Percentiles rank a stretch among this genome's conserved stretches.
phyloP scores from a whole-genome alignment of 352 stramenopile species.

The Elongisporangium senticosum region DNA sequence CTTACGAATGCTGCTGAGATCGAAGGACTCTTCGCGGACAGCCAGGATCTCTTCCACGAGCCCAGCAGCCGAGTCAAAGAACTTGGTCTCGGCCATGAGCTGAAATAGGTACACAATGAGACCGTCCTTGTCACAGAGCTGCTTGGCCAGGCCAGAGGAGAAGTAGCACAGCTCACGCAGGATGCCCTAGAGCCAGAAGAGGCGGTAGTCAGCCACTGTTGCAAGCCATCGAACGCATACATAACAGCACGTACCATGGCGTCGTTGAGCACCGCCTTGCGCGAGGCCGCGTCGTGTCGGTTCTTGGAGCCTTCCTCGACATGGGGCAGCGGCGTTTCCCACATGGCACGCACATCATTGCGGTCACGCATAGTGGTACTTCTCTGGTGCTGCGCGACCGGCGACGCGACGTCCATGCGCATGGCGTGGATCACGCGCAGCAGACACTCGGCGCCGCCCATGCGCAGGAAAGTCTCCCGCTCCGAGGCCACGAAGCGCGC shows the following conservation, averaged over 20 bases:
- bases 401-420: slow-evolving; percentile 41
- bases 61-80: slow-evolving; percentile 88
- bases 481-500: slow-evolving; percentile 36
- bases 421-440: slow-evolving; percentile 67
- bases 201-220: neutral
- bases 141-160: slow-evolving; percentile 50
- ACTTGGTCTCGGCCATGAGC: slow-evolving; percentile 82
- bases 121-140: slow-evolving; percentile 76
- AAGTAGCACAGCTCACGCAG: slow-evolving; percentile 83
- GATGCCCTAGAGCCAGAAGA: slow-evolving; percentile 25
- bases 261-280: slow-evolving; percentile 61
- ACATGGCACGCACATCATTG: slow-evolving; percentile 53
- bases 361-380: slow-evolving; percentile 22
- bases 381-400: slow-evolving; percentile 15
- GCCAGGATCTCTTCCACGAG: slow-evolving; percentile 93
- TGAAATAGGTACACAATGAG: slow-evolving; percentile 94
- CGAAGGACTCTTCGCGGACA: slow-evolving; percentile 71
- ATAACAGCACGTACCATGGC: slow-evolving; percentile 34
- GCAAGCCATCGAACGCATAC: neutral
- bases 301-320: slow-evolving; percentile 26
- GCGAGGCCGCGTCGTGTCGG: slow-evolving; percentile 35
- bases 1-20: slow-evolving; percentile 75
- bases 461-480: slow-evolving; percentile 58
- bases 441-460: slow-evolving; percentile 72
- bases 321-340: slow-evolving; percentile 37